Evolutionary conservation across 805 yeast genomes (phyloP).

Genomic region (Nakazawaea holstii): DNA sequence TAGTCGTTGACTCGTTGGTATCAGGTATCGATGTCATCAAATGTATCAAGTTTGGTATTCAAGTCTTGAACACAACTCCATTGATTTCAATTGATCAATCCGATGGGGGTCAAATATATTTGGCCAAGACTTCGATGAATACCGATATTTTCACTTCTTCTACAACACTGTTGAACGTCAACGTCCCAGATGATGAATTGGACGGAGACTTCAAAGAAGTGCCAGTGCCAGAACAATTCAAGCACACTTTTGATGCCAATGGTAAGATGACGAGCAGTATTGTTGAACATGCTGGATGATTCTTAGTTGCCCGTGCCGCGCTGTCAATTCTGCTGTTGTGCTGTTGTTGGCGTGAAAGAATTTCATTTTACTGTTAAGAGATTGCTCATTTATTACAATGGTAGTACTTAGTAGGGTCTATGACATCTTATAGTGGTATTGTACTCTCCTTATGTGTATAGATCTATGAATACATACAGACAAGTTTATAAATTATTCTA

Average conservation of each 20-base stretch:
- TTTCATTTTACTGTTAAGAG: background rate
- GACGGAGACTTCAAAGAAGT: slow-evolving; percentile 72
- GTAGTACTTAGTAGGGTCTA: too few relatives aligned
- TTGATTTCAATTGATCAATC: slow-evolving; percentile 84
- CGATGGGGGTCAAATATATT: slow-evolving; percentile 78
- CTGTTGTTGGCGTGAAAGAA: background rate
- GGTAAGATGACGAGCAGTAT: slow-evolving; percentile 66
- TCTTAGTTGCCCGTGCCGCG: background rate
- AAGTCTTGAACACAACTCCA: slow-evolving; percentile 77
- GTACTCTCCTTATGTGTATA: background rate
- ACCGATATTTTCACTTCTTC: slow-evolving; percentile 81
- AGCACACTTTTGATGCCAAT: slow-evolving; percentile 51
- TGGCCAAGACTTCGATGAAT: slow-evolving; percentile 63
- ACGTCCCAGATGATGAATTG: slow-evolving; percentile 67
- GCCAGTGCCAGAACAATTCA: slow-evolving; percentile 89
- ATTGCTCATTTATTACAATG: too few relatives aligned
- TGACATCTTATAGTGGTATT: too few relatives aligned
- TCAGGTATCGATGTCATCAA: slow-evolving; percentile 88
- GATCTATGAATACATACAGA: background rate
- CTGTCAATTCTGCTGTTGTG: background rate
- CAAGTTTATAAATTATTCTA: background rate
- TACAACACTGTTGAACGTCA: slow-evolving; percentile 80
- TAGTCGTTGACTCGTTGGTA: slow-evolving; percentile 79
- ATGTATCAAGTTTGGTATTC: slow-evolving; percentile 75
- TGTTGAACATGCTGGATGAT: slow-evolving; percentile 77